Percentiles rank a stretch among this genome's conserved stretches.
Conservation (phyloP, 2,329 filamentous ascomycete genomes). For the Herpomyces periplanetae region DNA sequence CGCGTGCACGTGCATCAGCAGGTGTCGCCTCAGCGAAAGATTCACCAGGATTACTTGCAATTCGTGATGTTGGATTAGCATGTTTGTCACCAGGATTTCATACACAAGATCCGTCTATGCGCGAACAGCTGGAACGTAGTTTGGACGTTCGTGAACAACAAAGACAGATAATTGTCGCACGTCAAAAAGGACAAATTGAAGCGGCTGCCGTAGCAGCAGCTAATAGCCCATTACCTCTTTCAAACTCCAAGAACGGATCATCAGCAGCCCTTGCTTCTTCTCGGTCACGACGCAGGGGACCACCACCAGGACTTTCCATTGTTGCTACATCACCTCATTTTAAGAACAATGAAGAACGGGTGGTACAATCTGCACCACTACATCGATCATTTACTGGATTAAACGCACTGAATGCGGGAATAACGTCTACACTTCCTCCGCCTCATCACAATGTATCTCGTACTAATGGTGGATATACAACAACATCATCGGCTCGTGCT, state of each 20-base stretch:
- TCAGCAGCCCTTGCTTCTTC: too few relatives aligned
- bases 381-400: slow-evolving; percentile 82
- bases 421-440: too few relatives aligned
- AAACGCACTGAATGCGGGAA: slow-evolving; percentile 21
- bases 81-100: slow-evolving; percentile 84
- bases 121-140: slow-evolving; percentile 73
- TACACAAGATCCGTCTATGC: slow-evolving; percentile 82
- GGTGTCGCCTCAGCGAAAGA: slow-evolving; percentile 33
- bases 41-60: slow-evolving; percentile 20
- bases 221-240: slow-evolving; percentile 15
- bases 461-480: too few relatives aligned
- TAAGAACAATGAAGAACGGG: slow-evolving; percentile 48
- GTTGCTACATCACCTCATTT: slow-evolving; percentile 70
- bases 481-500: too few relatives aligned
- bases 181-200: slow-evolving; percentile 10
- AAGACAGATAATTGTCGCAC: slow-evolving; percentile 64
- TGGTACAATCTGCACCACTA: slow-evolving; percentile 80
- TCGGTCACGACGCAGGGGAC: slow-evolving; percentile 27
- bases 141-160: slow-evolving; percentile 77
- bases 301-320: slow-evolving; percentile 62
- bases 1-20: slow-evolving; percentile 26
- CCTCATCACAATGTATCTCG: too few relatives aligned
- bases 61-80: slow-evolving; percentile 70
- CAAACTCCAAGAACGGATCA: slow-evolving; percentile 41
- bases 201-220: slow-evolving; percentile 12